Base-by-base conservation (phyloP, 495 filamentous ascomycete genomes). In the Xylaria sp. region DNA sequence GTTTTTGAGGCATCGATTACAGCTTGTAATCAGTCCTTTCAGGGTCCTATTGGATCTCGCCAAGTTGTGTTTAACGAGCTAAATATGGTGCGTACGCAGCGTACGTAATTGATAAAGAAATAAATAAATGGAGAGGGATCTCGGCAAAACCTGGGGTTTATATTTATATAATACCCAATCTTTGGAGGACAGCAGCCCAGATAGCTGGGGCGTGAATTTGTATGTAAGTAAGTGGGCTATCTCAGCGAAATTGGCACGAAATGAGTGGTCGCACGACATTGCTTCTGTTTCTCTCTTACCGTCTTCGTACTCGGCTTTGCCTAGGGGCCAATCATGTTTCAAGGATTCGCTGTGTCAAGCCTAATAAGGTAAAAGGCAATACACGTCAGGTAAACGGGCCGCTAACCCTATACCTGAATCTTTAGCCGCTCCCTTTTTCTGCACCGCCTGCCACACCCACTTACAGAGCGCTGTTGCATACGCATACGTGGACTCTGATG, bases 291-390 rank as follows among this genome's bases (percentile, higher is more conserved):
- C 29, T 24, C 33, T 55, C 48, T 26, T 43, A 1, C 14, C 31
- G 24, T 59, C 15, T 68, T 68, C 66, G 55, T 69, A 61, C 67
- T 69, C 57, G 67, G 57, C 17, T 61, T 52, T 19, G 6, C 5
- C 5, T 50, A 50, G 31, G 3, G 6, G 41, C 69, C 69, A 71
- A 71, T 71, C 61, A 66, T 26, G 19, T 37, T 5, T 2, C 19
- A 4, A 33, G n/a, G n/a, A 59, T 37, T 33, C 1, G 40, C 61
- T 46, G 61, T 59, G 12, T 62, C 61, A 35, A 35, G 61, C 68
- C 61, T n/a, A 44, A 71, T 58, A 29, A 46, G 69, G 69, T 37
- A 44, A 46, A 52, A 24, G 9, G 8, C 15, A 33, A 57, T 67
- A 67, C 63, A 24, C 33, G 46, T 12, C 17, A 40, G 31, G 15